phyloP scores from a whole-genome alignment of 345 rosid genomes.

The Balakata baccata region DNA sequence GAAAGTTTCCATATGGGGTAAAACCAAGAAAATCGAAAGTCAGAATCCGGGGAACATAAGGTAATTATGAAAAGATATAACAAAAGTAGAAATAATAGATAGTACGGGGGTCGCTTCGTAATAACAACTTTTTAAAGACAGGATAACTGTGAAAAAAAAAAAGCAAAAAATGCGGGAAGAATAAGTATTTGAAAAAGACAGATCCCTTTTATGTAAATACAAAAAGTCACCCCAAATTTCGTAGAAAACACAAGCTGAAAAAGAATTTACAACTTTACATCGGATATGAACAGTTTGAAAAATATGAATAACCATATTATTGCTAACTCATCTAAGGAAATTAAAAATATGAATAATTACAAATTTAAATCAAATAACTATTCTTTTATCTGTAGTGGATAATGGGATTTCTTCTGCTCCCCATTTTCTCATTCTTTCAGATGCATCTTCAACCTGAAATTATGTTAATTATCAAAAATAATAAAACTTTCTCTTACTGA shows the following conservation, averaged over 20 bases:
- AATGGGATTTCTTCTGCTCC: constrained; percentile 2
- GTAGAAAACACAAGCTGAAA: too few relatives aligned
- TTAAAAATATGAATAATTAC: background rate
- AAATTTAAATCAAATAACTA: background rate
- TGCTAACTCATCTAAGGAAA: background rate
- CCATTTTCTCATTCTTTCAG: constrained; percentile 66
- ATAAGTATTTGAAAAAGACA: too few relatives aligned
- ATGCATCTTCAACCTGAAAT: constrained; percentile 73
- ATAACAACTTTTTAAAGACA: background rate
- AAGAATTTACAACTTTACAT: too few relatives aligned
- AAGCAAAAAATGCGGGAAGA: too few relatives aligned
- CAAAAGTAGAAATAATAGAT: background rate
- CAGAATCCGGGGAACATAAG: background rate
- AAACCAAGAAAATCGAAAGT: too few relatives aligned
- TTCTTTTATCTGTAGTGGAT: background rate
- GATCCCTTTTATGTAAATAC: too few relatives aligned
- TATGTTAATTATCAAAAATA: background rate
- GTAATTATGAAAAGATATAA: background rate
- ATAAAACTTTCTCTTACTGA: background rate
- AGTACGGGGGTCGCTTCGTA: background rate
- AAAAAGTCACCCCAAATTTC: too few relatives aligned
- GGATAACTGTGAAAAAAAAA: too few relatives aligned
- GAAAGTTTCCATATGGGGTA: too few relatives aligned
- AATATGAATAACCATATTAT: too few relatives aligned
- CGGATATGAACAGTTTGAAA: too few relatives aligned